Percentiles rank a stretch among this genome's conserved stretches.
These are phyloP conservation scores for Kodamaea arcana DNA, from an alignment of 1,139 yeast genomes.

Conservation along the genomic window DNA sequence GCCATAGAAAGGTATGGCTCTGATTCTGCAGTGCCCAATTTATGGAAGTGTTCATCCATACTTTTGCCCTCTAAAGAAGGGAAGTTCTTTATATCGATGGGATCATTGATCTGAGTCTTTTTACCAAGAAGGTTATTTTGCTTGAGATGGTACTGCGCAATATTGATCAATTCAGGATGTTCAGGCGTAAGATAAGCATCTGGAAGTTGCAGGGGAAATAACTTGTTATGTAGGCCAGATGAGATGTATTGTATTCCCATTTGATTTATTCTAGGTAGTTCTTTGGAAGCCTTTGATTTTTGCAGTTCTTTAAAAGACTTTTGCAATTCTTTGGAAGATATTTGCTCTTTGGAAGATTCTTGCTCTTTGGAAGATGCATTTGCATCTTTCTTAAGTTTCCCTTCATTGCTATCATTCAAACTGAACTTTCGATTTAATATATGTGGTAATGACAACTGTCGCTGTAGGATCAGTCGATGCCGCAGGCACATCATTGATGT, in stretches of 20 bases:
- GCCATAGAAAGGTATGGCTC: conserved; percentile 58
- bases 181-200: conserved; percentile 21
- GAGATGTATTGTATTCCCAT: conserved; percentile 68
- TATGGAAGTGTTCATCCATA: conserved; percentile 81
- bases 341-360: too few relatives aligned
- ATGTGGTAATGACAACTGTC: too few relatives aligned
- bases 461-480: too few relatives aligned
- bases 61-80: conserved; percentile 69
- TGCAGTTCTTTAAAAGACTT: too few relatives aligned
- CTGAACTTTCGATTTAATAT: too few relatives aligned
- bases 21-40: conserved; percentile 57
- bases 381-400: too few relatives aligned
- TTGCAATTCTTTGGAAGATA: too few relatives aligned
- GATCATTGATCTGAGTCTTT: conserved; percentile 60
- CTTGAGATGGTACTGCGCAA: conserved; percentile 60
- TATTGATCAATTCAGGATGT: conserved; percentile 42
- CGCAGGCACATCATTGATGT: too few relatives aligned
- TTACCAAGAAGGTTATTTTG: conserved; percentile 74
- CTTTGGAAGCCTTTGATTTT: too few relatives aligned
- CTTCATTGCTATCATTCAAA: not conserved
- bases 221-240: conserved; percentile 49
- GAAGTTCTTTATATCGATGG: conserved; percentile 54
- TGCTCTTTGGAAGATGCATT: too few relatives aligned
- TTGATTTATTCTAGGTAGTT: conserved; percentile 57
- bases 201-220: conserved; percentile 47